Evolutionary conservation across 345 rosid genomes (phyloP).

Genomic region (Sisymbrium altissimum): DNA sequence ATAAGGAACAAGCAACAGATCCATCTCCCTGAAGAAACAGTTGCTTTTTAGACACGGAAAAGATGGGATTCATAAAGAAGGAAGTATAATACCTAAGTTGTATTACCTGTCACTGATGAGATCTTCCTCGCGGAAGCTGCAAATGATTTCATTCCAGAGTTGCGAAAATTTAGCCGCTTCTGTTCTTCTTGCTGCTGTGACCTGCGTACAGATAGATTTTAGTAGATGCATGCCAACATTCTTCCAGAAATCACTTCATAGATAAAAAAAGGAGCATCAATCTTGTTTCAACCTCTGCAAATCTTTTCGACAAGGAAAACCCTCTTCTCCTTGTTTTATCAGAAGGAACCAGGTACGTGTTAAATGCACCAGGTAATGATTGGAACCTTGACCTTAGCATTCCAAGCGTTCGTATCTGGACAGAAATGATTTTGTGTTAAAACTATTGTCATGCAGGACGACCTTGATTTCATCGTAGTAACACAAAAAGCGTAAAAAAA

Average conservation of each 20-base stretch:
- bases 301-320: slow-evolving; percentile 80
- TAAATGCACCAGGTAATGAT: slow-evolving; percentile 91
- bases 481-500: background rate
- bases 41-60: slow-evolving; percentile 26
- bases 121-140: slow-evolving; percentile 98
- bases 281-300: slow-evolving; percentile 59
- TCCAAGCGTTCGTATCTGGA: slow-evolving; percentile 84
- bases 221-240: slow-evolving; percentile 11
- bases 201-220: slow-evolving; percentile 43
- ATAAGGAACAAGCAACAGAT: slow-evolving; percentile 88
- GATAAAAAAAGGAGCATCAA: slow-evolving; percentile 7
- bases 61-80: slow-evolving; percentile 2
- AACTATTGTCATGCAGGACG: background rate
- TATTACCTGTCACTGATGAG: slow-evolving; percentile 92
- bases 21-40: slow-evolving; percentile 82
- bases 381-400: slow-evolving; percentile 97
- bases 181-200: slow-evolving; percentile 81
- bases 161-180: slow-evolving; percentile 99
- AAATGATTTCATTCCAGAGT: slow-evolving; percentile 94
- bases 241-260: slow-evolving; percentile 2
- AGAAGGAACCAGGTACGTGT: slow-evolving; percentile 81
- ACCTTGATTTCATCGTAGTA: background rate
- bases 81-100: slow-evolving; percentile 27
- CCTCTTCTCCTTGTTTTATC: slow-evolving; percentile 74
- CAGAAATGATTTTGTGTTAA: background rate